Conservation (phyloP, 2,329 filamentous ascomycete genomes). For the Septoria petroselini region DNA sequence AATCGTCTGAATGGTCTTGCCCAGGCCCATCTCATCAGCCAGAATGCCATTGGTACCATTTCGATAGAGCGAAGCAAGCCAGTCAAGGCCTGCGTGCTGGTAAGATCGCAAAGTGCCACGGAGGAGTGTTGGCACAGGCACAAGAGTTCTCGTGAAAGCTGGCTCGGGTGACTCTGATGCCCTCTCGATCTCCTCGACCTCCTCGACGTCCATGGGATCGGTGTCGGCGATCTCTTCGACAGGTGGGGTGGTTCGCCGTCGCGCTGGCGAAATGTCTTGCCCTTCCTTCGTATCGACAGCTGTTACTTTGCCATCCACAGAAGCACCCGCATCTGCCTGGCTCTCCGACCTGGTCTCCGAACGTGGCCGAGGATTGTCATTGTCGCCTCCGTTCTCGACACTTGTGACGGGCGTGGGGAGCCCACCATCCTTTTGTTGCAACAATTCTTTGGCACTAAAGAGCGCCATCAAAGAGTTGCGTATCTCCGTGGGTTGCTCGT, state of each 20-base stretch:
- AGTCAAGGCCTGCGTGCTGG: constrained; percentile 94
- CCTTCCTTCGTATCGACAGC: background rate
- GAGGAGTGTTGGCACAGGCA: constrained; percentile 64
- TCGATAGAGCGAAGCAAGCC: constrained; percentile 88
- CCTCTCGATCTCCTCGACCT: constrained; percentile 10
- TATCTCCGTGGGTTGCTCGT: constrained; percentile 21
- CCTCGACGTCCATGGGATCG: constrained; percentile 29
- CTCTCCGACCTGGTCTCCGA: constrained; percentile 24
- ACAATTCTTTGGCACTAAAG: constrained; percentile 30
- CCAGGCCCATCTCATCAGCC: constrained; percentile 96
- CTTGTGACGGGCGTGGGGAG: constrained; percentile 36
- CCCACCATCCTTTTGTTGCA: constrained; percentile 31
- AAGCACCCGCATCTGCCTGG: constrained; percentile 20
- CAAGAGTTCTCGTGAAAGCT: constrained; percentile 22
- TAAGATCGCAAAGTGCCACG: constrained; percentile 91
- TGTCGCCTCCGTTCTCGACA: constrained; percentile 31
- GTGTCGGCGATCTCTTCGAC: background rate
- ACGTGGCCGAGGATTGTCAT: constrained; percentile 23
- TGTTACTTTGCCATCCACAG: background rate
- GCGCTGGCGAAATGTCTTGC: background rate
- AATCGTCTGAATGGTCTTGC: constrained; percentile 98
- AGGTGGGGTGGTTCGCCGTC: background rate
- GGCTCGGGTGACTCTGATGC: constrained; percentile 32
- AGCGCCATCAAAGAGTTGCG: constrained; percentile 29
- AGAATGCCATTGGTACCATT: constrained; percentile 94